Evolutionary conservation across 2,329 filamentous ascomycete genomes (phyloP).

Genomic region (Venturia effusa): DNA sequence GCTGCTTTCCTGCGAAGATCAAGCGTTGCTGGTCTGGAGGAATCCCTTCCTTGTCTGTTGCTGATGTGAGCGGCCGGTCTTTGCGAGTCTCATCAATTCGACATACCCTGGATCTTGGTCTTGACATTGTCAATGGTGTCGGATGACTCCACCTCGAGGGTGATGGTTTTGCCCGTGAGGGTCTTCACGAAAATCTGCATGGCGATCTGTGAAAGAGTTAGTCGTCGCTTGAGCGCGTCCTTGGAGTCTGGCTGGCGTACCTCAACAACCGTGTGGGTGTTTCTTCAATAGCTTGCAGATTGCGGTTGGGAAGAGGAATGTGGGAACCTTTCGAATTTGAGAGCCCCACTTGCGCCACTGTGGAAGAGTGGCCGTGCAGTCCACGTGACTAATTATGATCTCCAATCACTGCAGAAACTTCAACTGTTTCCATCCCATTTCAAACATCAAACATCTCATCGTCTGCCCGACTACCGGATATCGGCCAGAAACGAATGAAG

Average conservation of each 20-base stretch:
- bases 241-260: neutral
- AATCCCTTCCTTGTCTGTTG: constrained; percentile 61
- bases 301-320: neutral
- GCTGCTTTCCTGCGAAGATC: constrained; percentile 88
- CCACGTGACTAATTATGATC: neutral
- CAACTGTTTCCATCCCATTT: neutral
- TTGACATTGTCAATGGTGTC: constrained; percentile 97
- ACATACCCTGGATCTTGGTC: constrained; percentile 70
- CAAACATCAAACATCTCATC: neutral
- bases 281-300: constrained; percentile 9
- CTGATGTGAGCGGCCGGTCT: neutral
- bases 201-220: constrained; percentile 15
- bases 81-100: neutral
- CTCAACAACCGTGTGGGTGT: constrained; percentile 10
- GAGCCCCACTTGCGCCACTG: neutral
- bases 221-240: neutral
- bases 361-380: neutral
- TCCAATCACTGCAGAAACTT: neutral
- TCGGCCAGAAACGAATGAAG: neutral
- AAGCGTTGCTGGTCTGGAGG: constrained; percentile 90
- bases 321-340: neutral
- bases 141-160: constrained; percentile 55
- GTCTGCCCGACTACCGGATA: neutral
- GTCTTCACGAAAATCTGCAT: constrained; percentile 56
- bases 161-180: constrained; percentile 53